Conservation (phyloP, 129 eudicot genomes). For the Gnaphalium uliginosum region DNA sequence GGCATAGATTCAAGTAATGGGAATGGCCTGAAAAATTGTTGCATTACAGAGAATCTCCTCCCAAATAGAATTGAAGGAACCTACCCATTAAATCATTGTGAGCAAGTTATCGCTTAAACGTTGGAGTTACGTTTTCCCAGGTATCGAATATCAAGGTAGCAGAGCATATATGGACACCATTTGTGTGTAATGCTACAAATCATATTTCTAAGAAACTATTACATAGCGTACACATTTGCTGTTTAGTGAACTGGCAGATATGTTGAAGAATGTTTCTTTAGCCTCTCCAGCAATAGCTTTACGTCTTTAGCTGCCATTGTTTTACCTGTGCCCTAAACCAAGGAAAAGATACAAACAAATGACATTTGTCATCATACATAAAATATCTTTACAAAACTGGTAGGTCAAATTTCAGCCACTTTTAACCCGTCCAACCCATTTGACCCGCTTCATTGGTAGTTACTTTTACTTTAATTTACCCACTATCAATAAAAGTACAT, state of each 20-base stretch:
- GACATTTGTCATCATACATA: neutral
- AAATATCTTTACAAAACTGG: no score
- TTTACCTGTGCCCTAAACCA: constrained; percentile 87
- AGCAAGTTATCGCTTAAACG: neutral
- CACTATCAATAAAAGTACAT: neutral
- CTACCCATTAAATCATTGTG: neutral
- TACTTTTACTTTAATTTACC: no score
- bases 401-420: no score
- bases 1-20: no score
- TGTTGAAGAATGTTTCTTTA: constrained; percentile 95
- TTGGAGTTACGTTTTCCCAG: neutral
- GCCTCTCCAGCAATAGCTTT: constrained; percentile 99
- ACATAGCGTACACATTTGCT: constrained; percentile 78
- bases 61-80: neutral
- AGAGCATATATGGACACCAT: constrained; percentile 1
- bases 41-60: neutral
- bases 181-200: neutral
- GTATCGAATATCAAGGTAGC: no score
- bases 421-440: no score
- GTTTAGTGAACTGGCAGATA: constrained; percentile 95
- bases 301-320: constrained; percentile 98
- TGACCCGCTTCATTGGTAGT: no score
- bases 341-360: constrained; percentile 19
- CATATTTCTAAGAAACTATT: neutral
- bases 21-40: neutral